Conservation (phyloP, 495 filamentous ascomycete species). For the Aspergillus mulundensis region DNA sequence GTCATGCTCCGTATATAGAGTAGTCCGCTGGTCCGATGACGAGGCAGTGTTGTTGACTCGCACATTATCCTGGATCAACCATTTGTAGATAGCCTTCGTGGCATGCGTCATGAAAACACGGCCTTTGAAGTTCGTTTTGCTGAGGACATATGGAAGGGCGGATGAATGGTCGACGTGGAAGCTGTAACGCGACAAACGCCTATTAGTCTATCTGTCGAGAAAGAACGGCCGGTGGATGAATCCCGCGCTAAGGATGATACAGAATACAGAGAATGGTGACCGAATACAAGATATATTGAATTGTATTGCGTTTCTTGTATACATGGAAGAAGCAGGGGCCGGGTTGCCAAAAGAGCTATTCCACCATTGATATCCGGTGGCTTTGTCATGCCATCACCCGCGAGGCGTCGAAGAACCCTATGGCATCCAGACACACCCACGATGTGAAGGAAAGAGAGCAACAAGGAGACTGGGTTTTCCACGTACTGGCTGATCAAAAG, state of each 20-base stretch:
- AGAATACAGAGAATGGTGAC: constrained; percentile 20
- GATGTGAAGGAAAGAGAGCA: constrained; percentile 1
- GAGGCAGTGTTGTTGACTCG: constrained; percentile 76
- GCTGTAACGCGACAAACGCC: constrained; percentile 43
- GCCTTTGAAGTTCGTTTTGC: constrained; percentile 95
- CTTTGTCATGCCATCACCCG: constrained; percentile 2
- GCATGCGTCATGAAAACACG: constrained; percentile 98
- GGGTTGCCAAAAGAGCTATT: constrained; percentile 12
- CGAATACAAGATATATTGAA: constrained; percentile 18
- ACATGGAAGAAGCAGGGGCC: constrained; percentile 20
- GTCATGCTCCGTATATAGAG: constrained; percentile 90
- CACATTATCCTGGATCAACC: constrained; percentile 95
- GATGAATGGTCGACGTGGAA: constrained; percentile 98
- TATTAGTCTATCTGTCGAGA: constrained; percentile 23
- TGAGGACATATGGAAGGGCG: constrained; percentile 90
- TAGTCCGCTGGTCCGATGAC: constrained; percentile 66
- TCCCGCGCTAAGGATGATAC: constrained; percentile 12
- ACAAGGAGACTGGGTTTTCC: constrained; percentile 17
- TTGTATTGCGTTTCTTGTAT: constrained; percentile 34
- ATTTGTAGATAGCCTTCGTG: constrained; percentile 99
- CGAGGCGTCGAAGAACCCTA: constrained; percentile 2
- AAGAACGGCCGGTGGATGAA: background rate
- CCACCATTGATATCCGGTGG: constrained; percentile 6
- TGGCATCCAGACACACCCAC: constrained; percentile 5
- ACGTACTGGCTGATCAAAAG: constrained; percentile 97